These are phyloP conservation scores for Phytophthora sp. DNA, from an alignment of 352 stramenopile genomes.

Conservation along the genomic window DNA sequence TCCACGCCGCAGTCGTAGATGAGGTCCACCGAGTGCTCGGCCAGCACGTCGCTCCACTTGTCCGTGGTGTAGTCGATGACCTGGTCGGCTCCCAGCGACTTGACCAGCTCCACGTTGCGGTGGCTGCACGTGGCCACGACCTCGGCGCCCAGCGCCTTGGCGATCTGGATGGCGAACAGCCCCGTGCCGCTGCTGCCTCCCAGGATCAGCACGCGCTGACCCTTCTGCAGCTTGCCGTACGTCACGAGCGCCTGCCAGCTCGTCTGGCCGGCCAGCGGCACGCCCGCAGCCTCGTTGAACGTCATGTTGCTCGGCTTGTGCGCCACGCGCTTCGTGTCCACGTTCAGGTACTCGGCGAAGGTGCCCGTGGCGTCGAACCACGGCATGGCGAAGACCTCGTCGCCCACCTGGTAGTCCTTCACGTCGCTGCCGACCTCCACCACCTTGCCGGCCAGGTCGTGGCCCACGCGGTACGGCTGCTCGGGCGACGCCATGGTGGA, in stretches of 20 bases:
- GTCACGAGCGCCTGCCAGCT: conserved; percentile 35
- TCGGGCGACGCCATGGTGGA: conserved; percentile 19
- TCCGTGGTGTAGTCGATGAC: conserved; percentile 55
- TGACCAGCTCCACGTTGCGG: conserved; percentile 48
- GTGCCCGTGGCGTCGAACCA: conserved; percentile 8
- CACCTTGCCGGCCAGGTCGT: conserved; percentile 40
- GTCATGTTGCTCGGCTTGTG: conserved; percentile 46
- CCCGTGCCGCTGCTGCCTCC: conserved; percentile 68
- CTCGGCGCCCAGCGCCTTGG: conserved; percentile 41
- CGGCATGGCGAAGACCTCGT: conserved; percentile 36
- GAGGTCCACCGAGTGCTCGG: conserved; percentile 35
- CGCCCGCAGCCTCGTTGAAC: conserved; percentile 41
- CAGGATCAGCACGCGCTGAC: conserved; percentile 45
- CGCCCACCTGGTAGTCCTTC: conserved; percentile 31
- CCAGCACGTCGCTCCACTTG: conserved; percentile 48
- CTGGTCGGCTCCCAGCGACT: conserved; percentile 41
- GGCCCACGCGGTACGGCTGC: conserved; percentile 36
- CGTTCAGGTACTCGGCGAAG: conserved; percentile 49
- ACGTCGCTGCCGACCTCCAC: conserved; percentile 38
- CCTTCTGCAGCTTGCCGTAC: conserved; percentile 37
- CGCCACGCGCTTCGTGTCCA: conserved; percentile 32
- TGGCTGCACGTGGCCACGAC: conserved; percentile 44
- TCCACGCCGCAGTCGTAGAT: conserved; percentile 44
- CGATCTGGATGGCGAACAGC: conserved; percentile 62
- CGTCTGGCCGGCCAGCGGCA: conserved; percentile 40